Evolutionary conservation across 768 basidiomycete species (phyloP), one percentile per base, ranked within the genome.

Genomic region (Russula olivacea): DNA sequence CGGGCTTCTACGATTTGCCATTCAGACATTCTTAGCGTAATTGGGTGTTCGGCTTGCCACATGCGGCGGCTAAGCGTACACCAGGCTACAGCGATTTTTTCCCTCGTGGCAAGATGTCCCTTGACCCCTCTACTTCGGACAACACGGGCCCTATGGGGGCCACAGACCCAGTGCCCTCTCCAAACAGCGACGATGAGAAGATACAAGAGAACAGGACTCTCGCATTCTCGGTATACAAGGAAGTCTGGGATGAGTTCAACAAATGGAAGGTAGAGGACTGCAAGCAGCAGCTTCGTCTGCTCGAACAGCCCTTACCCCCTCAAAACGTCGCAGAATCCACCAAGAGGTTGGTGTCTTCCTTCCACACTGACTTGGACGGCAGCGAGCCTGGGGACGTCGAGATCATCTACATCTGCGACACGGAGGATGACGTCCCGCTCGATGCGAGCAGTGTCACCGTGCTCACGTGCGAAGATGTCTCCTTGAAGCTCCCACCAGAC

Each of bases 161-260:
- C 41, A 34, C 40, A 5, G 63, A 34, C 41, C 47, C 19, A 23
- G 52, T 41, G 25, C 34, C 55, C 4, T 25, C 48, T 30, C 12
- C 30, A 21, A 15, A 28, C 47, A 25, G 40, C 11, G 34, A 6
- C 8, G 55, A 55, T 14, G 54, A 62, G 28, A 19, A 49, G 25
- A 15, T n/a, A 23, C 12, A 48, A 10, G 55, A 45, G 25, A 41
- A 36, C 58, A 49, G 9, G 12, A 36, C 30, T 30, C 61, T 64
- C 7, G 52, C 34, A 1, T 32, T 65, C 3, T 47, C 9, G 21
- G 61, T 74, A 0, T 71, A 69, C 64, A 28, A 63, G 12, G 53
- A 68, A 23, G 70, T 71, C 17, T 70, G 69, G 69, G 50, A 66
- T 4, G 71, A 74, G 28, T 74, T 72, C 54, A 58, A 69, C 23